Evolutionary conservation across 345 rosid species (phyloP).

Genomic region (Rhizophora mangle): DNA sequence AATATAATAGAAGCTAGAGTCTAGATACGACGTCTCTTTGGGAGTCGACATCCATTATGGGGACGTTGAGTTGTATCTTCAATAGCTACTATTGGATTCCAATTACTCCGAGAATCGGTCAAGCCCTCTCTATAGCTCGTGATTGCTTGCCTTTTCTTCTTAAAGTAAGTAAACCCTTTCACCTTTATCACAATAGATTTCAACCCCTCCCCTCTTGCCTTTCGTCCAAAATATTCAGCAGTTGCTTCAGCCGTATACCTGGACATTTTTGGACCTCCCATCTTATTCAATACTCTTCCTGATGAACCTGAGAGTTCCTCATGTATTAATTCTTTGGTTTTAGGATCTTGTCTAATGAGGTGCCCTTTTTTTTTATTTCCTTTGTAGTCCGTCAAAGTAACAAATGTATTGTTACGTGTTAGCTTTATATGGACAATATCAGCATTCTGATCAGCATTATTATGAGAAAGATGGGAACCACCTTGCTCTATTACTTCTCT

Average conservation of each 20-base stretch:
- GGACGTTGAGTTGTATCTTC: conserved; percentile 79
- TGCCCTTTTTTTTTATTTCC: conserved; percentile 50
- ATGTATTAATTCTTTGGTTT: no score
- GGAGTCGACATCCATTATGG: conserved; percentile 89
- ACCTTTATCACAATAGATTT: conserved; percentile 81
- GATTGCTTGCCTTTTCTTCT: conserved; percentile 78
- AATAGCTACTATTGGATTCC: conserved; percentile 59
- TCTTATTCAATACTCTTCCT: conserved; percentile 51
- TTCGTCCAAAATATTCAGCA: conserved; percentile 75
- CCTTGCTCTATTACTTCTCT: conserved; percentile 46
- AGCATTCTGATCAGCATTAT: conserved; percentile 45
- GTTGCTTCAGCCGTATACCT: conserved; percentile 84
- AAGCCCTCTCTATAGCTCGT: conserved; percentile 75
- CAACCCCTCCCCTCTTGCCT: conserved; percentile 60
- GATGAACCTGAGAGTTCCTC: conserved; percentile 39
- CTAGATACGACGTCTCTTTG: conserved; percentile 69
- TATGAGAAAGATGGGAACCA: conserved; percentile 21
- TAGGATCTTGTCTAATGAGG: no score
- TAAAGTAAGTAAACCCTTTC: conserved; percentile 73
- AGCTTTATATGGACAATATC: conserved; percentile 72
- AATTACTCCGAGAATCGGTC: conserved; percentile 39
- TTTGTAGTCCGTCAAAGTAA: conserved; percentile 74
- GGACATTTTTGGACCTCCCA: conserved; percentile 59
- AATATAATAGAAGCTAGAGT: background rate
- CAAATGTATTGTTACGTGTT: conserved; percentile 67